Evolutionary conservation across 208 protist species (phyloP), one percentile per base, ranked within the genome.

Genomic region (Crithidia brevicula): DNA sequence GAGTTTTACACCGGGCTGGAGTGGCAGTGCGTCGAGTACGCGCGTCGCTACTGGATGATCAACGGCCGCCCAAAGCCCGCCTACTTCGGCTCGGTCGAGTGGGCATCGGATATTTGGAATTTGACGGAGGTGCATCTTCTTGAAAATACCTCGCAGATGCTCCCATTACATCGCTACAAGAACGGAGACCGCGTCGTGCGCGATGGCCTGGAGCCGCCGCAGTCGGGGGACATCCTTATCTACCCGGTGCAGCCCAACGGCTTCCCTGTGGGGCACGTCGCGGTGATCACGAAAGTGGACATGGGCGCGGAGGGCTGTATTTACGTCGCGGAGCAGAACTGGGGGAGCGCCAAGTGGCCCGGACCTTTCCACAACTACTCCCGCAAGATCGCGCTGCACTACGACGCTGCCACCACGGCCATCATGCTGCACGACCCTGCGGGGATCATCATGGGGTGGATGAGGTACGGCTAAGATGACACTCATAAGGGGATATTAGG

Each of bases 11-110:
- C 40, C 9, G 90, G 90, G 6, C 61, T 95, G 72, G 67, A 69
- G 62, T 95, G 90, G 90, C 87, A 95, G 76, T 95, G 90, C 53
- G 87, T 95, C 22, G 87, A 95, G 79, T 95, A 89, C 73, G 87
- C 90, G 27, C 70, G 90, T 36, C 85, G 90, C 47, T 95, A 93
- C 74, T 93, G 86, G 88, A 90, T 93, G 84, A 70, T 88, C 16
- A 58, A 47, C 11, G 89, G 86, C 0, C 52, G 20, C 0, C 85
- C 89, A 11, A 45, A 59, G 52, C 79, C 74, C 7, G 90, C 85
- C 10, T 67, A 66, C 53, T 95, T 95, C 58, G 82, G 56, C 2
- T 57, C 42, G 15, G 83, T 95, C 2, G 67, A 74, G 0, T 79
- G 79, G 3, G 90, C 90, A 2, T 72, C 82, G 9, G 87, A 95